Evolutionary conservation across 768 basidiomycete genomes (phyloP).

Genomic region (Amanita polypyramis): DNA sequence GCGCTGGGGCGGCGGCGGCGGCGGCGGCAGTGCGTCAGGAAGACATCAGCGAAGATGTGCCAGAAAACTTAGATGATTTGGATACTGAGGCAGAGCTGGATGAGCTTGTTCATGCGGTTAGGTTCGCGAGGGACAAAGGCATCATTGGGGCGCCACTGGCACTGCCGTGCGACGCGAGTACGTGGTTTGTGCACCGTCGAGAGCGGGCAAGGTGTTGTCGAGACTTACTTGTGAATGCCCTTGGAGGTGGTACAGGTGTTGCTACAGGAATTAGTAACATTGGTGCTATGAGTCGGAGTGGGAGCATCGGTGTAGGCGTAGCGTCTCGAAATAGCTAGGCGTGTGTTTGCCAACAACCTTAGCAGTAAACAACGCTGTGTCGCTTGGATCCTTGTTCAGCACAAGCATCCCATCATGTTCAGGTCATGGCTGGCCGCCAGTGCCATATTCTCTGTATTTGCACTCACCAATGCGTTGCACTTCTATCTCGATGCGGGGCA

Average conservation of each 20-base stretch:
- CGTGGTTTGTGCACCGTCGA: conserved; percentile 74
- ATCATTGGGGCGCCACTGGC: conserved; percentile 58
- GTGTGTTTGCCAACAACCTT: conserved; percentile 11
- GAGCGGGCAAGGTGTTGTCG: conserved; percentile 54
- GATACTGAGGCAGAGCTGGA: conserved; percentile 85
- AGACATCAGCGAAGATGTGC: conserved; percentile 42
- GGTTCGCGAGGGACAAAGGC: conserved; percentile 44
- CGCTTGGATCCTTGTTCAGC: neutral
- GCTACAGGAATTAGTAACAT: conserved; percentile 21
- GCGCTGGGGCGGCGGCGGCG: conserved; percentile 36
- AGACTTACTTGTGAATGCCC: conserved; percentile 45
- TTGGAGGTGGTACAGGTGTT: conserved; percentile 26
- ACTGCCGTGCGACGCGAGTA: conserved; percentile 60
- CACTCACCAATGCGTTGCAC: conserved; percentile 68
- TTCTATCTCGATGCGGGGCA: conserved; percentile 96
- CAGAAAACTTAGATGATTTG: conserved; percentile 67
- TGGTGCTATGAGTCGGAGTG: conserved; percentile 22
- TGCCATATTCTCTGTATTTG: conserved; percentile 25
- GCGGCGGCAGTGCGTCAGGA: conserved; percentile 40
- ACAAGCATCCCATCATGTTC: conserved; percentile 20
- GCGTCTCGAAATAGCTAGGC: conserved; percentile 1
- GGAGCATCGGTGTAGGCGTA: conserved; percentile 16
- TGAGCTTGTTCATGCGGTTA: conserved; percentile 52
- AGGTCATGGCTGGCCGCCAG: conserved; percentile 13
- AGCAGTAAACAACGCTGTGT: conserved; percentile 13